Evolutionary conservation across 805 yeast species (phyloP).

Genomic region (Metschnikowia dekortorum): DNA sequence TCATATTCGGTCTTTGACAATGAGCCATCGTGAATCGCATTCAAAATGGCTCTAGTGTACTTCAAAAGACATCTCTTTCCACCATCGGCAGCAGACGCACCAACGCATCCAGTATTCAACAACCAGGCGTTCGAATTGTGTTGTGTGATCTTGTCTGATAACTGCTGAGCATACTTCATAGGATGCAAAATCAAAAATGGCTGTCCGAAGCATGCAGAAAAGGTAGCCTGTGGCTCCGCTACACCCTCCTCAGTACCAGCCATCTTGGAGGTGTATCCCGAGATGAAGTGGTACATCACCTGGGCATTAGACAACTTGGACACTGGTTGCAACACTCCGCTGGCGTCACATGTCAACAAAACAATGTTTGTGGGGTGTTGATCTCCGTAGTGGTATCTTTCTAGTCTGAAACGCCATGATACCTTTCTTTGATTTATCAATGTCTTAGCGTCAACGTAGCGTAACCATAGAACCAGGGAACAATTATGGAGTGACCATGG

Average conservation of each 20-base stretch:
- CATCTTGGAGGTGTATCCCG: conserved; percentile 99
- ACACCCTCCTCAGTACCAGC: conserved; percentile 99
- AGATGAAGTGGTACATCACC: conserved; percentile 98
- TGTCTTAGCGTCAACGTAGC: no score
- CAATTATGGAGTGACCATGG: no score
- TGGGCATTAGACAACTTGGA: conserved; percentile 90
- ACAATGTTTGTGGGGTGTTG: conserved; percentile 89
- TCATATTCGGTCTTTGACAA: conserved; percentile 78
- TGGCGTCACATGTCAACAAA: conserved; percentile 93
- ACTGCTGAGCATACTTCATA: conserved; percentile 94
- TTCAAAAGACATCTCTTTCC: conserved; percentile 97
- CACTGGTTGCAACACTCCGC: conserved; percentile 97
- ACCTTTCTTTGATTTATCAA: no score
- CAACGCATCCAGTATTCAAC: conserved; percentile 98
- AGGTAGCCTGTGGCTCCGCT: conserved; percentile 96
- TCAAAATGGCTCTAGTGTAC: conserved; percentile 94
- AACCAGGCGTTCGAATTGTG: conserved; percentile 94
- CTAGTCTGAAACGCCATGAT: no score
- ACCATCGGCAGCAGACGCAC: conserved; percentile 85
- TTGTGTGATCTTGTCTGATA: conserved; percentile 84
- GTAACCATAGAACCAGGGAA: no score
- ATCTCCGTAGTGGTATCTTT: conserved; percentile 25
- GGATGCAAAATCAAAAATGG: conserved; percentile 98
- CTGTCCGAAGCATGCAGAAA: conserved; percentile 98
- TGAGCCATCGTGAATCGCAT: conserved; percentile 89